A percentile compares a stretch with the other conserved stretches of the same genome.
These are phyloP conservation scores for Fusarium sp. DNA, from an alignment of 2,329 filamentous ascomycete genomes.

Conservation along the genomic window DNA sequence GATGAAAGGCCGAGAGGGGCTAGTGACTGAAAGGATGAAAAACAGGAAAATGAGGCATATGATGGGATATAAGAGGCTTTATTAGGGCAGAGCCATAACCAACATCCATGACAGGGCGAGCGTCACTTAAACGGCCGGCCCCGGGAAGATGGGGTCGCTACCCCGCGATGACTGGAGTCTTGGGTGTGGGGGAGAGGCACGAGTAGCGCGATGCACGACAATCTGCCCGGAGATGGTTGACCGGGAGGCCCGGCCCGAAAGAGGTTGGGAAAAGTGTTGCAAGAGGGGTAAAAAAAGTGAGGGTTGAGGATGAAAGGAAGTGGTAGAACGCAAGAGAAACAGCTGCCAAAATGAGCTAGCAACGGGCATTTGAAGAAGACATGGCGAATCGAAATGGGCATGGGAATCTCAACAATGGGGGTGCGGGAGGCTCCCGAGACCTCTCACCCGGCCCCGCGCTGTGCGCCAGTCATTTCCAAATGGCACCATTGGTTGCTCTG, in stretches of 20 bases:
- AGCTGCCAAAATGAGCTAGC: not conserved
- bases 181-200: slow-evolving; percentile 32
- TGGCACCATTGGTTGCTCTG: slow-evolving; percentile 27
- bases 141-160: slow-evolving; percentile 37
- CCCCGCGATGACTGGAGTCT: slow-evolving; percentile 38
- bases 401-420: slow-evolving; percentile 26
- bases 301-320: slow-evolving; percentile 1
- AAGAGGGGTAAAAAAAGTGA: slow-evolving; percentile 1
- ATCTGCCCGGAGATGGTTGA: slow-evolving; percentile 18
- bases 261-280: slow-evolving; percentile 10
- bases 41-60: slow-evolving; percentile 30
- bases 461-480: slow-evolving; percentile 27
- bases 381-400: slow-evolving; percentile 12
- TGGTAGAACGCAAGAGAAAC: not conserved
- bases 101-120: slow-evolving; percentile 19
- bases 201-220: slow-evolving; percentile 20
- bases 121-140: slow-evolving; percentile 37
- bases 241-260: slow-evolving; percentile 10
- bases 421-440: slow-evolving; percentile 39
- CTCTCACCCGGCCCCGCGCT: slow-evolving; percentile 32
- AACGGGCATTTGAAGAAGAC: not conserved
- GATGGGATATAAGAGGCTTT: slow-evolving; percentile 26
- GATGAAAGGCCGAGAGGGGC: slow-evolving; percentile 1
- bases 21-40: slow-evolving; percentile 29
- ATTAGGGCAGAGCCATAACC: slow-evolving; percentile 14